Evolutionary conservation across 1,284 basidiomycete genomes (phyloP), one percentile per base, ranked within the genome.

Genomic region (Pseudozyma hubeiensis): DNA sequence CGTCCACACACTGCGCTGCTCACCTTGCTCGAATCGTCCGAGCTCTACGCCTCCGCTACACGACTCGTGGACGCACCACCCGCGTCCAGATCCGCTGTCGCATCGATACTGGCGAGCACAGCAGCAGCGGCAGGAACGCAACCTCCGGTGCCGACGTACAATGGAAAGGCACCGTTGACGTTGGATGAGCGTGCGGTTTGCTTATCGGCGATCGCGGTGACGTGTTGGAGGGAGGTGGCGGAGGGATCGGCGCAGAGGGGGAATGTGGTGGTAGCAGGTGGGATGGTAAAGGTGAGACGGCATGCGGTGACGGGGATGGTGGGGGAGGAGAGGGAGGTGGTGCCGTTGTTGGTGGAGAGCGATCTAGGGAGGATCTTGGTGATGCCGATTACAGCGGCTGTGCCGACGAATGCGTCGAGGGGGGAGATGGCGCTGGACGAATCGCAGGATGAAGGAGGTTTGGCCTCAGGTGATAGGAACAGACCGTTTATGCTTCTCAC

Each of bases 401-500:
- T 41, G 2, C 47, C 57, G 1, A n/a, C 16, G 14, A 60, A 57
- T 13, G n/a, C 24, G 6, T 64, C 61, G 10, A 53, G 60, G 14
- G 47, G 40, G 3, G 71, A 74, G 11, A 17, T 49, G 7, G 47
- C 45, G 14, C 41, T 51, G 46, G 51, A 55, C 17, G 56, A 68
- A 0, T 30, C 39, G 10, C 40, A 58, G 24, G 56, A 61, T 5
- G 64, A 68, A 7, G 24, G 40, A 0, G 10, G 62, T 7, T 29
- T 33, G 0, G 9, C 31, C 0, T 63, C 53, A 9, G 39, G 7
- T 0, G 58, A 74, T 0, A 19, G 56, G 16, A 39, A 31, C 3
- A 68, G 52, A 31, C 65, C 71, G 34, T 74, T 68, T n/a, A 74
- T 74, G 71, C 58, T 74, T 5, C 59, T 74, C 30, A 65, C 62